Evolutionary conservation across 441 rosid genomes (phyloP), one percentile per base, ranked within the genome.

Genomic region (Pelargonium citronellum): DNA sequence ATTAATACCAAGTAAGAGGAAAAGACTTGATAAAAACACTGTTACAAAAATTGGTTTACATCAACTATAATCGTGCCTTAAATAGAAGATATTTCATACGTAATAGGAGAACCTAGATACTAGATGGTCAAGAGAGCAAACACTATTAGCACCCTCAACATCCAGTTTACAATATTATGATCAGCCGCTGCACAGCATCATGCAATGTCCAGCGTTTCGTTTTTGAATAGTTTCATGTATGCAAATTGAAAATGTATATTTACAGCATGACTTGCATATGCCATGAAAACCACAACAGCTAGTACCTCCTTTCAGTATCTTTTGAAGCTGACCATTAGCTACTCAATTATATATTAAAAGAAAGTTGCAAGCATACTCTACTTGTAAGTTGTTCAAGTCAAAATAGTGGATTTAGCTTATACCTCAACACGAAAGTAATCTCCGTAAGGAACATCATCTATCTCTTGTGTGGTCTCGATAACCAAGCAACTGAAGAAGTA

Each of bases 351-450:
- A 10, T 16, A 55, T 15, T 17, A 61, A 34, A 24, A n/a, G 27
- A 34, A 62, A 24, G 10, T 60, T 12, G 47, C 49, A 17, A 66
- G 61, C 30, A 46, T 16, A 60, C 19, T 17, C 57, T 12, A 47
- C 46, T 27, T 60, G 37, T 34, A 64, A 39, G 57, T 17, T 57
- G 9, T 57, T 57, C 22, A 30, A 63, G 51, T 30, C 53, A 61
- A 57, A 69, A 39, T 66, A 47, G 51, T 27, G 67, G 47, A 39
- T 70, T 58, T 69, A 74, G 74, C 64, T 15, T 71, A 46, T 91
- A 95, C 99, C 99, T 95, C 87, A 43, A 95, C 96, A 0, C 79
- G 79, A 77, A 95, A 95, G 78, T 87, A 85, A 85, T 95, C 98
- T 78, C 88, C 99, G 75, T 83, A 89, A 55, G 99, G 97, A 57